Conservation (phyloP, 2,329 filamentous ascomycete species). For the Xylariaceae sp. region DNA sequence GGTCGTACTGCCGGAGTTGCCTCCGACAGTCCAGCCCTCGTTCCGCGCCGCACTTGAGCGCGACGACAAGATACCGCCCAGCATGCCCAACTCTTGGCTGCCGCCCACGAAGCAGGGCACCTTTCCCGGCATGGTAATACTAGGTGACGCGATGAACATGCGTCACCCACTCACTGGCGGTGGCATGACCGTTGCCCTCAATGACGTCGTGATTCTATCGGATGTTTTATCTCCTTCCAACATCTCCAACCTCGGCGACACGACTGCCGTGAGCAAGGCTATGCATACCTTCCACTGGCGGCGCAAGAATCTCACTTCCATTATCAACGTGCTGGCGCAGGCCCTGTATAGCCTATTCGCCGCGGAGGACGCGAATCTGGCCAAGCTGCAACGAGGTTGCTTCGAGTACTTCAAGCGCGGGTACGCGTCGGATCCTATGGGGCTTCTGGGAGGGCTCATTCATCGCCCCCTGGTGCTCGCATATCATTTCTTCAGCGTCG, state of each 20-base stretch:
- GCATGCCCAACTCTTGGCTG: constrained; percentile 95
- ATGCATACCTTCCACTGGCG: constrained; percentile 80
- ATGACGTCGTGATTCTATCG: constrained; percentile 77
- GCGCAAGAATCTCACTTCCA: constrained; percentile 74
- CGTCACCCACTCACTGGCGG: constrained; percentile 96
- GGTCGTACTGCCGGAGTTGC: constrained; percentile 73
- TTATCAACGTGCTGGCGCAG: constrained; percentile 97
- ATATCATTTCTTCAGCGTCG: constrained; percentile 93
- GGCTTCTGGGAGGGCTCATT: constrained; percentile 77
- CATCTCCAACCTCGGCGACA: constrained; percentile 67
- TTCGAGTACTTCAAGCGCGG: constrained; percentile 85
- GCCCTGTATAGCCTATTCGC: constrained; percentile 90
- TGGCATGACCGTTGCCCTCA: constrained; percentile 96
- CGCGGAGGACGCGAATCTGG: constrained; percentile 72
- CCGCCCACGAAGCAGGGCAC: constrained; percentile 67
- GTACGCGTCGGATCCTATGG: constrained; percentile 72
- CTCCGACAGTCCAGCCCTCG: constrained; percentile 64
- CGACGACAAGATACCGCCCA: constrained; percentile 68
- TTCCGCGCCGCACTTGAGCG: constrained; percentile 70
- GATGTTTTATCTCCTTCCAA: constrained; percentile 65
- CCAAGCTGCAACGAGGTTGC: constrained; percentile 80
- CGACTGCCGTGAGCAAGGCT: constrained; percentile 59
- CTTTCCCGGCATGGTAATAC: constrained; percentile 68
- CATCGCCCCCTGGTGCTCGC: constrained; percentile 72
- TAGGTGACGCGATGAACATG: constrained; percentile 98